Base-by-base conservation (phyloP, 371 early-diverging fungal species). In the Mortierella sp. region DNA sequence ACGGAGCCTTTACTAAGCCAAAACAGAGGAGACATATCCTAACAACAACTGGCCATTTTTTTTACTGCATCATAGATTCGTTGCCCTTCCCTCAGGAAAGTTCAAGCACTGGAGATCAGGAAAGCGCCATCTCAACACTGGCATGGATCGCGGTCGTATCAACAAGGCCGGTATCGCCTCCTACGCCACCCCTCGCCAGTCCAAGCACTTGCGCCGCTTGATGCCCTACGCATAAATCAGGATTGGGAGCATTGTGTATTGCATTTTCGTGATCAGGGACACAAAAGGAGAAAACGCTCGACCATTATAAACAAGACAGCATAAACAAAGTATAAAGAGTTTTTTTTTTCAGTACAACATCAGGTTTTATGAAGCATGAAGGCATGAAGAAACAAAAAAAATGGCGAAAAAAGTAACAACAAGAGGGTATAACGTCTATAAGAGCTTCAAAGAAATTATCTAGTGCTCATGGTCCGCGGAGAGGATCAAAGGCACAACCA, bases 71-170 rank as follows among this genome's bases (percentile, higher is more conserved):
- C 16, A 14, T 73, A 88, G 88, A 81, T 88, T 83, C 53, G 82
- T 87, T 24, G 78, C 82, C 21, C 67, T 82, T 8, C 83, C 86
- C 24, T 79, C 81, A 78, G 88, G 88, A 76, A 88, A 88, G 71
- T 88, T 88, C 75, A 86, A 88, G 79, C 82, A 88, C 69, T 85
- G 78, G 78, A 88, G 79, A 78, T 55, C 86, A 71, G 89, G 89
- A 77, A 88, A 86, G 80, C 79, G 82, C 53, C 89, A 88, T 51
- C 73, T 87, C 70, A 88, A 88, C 76, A 88, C 88, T 24, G 88
- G 88, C 48, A 88, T 88, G 82, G 80, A 85, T 75, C 82, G 88
- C 37, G 79, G 82, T 78, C 83, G 81, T 77, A 74, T 88, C 48
- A 82, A 86, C 80, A 80, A 79, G 44, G 79, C 88, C 14, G 77